These are phyloP conservation scores for Geosiphon pyriformis DNA, from an alignment of 192 early-diverging fungal genomes.

Conservation along the genomic window DNA sequence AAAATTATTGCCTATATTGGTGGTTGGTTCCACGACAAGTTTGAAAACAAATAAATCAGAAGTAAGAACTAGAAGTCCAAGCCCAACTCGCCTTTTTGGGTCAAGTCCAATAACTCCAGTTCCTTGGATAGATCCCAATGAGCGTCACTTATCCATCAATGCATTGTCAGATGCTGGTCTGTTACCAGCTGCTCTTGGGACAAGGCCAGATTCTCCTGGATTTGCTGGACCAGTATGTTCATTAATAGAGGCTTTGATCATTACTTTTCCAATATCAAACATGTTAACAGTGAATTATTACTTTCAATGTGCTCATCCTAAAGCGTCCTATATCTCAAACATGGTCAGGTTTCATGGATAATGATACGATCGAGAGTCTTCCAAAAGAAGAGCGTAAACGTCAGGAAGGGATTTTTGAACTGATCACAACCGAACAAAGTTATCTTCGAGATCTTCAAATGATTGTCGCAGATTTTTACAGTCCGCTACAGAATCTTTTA, in stretches of 20 bases:
- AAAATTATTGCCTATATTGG: neutral
- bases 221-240: neutral
- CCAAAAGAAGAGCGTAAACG: conserved; percentile 62
- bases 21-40: no score
- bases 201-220: neutral
- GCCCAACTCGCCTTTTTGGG: conserved; percentile 22
- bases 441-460: conserved; percentile 72
- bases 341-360: conserved; percentile 27
- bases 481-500: conserved; percentile 50
- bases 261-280: neutral
- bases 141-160: neutral
- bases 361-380: conserved; percentile 37
- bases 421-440: conserved; percentile 69
- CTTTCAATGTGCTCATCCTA: neutral
- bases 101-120: conserved; percentile 16
- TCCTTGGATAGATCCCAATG: conserved; percentile 4
- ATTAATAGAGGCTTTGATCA: neutral
- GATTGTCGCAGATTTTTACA: conserved; percentile 63
- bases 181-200: neutral
- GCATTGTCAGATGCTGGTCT: neutral
- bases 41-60: neutral
- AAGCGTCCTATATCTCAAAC: neutral
- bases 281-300: no score
- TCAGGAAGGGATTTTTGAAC: conserved; percentile 77
- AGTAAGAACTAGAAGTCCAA: conserved; percentile 10